Evolutionary conservation across 805 yeast species (phyloP).

Genomic region (Kodamaea nitidulidarum): DNA sequence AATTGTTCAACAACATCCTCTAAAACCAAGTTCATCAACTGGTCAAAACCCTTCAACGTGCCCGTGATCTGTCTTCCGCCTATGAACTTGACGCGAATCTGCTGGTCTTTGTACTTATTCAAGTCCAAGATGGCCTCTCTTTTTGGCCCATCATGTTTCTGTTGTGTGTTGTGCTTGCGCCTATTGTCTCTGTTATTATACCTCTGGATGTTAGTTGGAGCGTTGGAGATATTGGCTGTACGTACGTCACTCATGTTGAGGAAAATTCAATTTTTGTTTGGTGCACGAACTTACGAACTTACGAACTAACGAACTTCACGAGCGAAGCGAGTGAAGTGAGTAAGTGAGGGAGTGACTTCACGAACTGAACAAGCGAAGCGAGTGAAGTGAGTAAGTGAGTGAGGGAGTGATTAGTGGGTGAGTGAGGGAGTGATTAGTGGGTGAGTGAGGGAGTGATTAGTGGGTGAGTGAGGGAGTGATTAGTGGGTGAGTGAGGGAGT

Average conservation of each 20-base stretch:
- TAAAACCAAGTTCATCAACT: constrained; percentile 72
- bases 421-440: too few species aligned
- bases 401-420: too few species aligned
- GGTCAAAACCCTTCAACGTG: constrained; percentile 76
- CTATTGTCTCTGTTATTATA: constrained; percentile 10
- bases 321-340: too few species aligned
- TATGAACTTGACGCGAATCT: constrained; percentile 70
- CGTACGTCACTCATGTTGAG: constrained; percentile 9
- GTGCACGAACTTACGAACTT: not conserved
- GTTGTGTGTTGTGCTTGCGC: constrained; percentile 19
- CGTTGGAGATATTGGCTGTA: not conserved
- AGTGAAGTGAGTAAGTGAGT: too few species aligned
- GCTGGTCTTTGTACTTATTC: constrained; percentile 67
- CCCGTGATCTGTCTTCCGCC: constrained; percentile 89
- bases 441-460: too few species aligned
- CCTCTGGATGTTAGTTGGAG: not conserved
- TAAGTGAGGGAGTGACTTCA: too few species aligned
- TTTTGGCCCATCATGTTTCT: constrained; percentile 66
- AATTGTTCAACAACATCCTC: constrained; percentile 66
- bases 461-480: too few species aligned
- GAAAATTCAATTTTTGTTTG: not conserved
- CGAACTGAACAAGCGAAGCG: too few species aligned
- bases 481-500: not conserved
- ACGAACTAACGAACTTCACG: too few species aligned
- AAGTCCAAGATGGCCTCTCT: constrained; percentile 86